These are phyloP conservation scores for Kazachstania viticola DNA, from an alignment of 805 yeast genomes.

Conservation along the genomic window DNA sequence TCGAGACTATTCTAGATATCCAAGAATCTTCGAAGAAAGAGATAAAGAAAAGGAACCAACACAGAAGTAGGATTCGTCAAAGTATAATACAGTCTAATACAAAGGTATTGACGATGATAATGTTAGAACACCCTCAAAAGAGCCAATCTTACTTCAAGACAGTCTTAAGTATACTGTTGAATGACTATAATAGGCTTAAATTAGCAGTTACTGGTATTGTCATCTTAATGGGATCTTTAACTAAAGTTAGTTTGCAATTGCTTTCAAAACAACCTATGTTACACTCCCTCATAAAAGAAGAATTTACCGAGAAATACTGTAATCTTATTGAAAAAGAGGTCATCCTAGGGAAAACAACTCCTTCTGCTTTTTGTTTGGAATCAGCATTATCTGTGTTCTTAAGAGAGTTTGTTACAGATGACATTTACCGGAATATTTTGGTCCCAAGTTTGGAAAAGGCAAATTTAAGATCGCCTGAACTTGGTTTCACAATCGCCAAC, in stretches of 20 bases:
- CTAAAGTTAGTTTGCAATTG: conserved; percentile 20
- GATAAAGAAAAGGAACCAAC: conserved; percentile 25
- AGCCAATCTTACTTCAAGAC: conserved; percentile 7
- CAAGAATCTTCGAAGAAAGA: conserved; percentile 15
- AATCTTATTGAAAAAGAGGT: conserved; percentile 30
- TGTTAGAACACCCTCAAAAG: too few relatives aligned
- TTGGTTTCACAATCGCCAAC: conserved; percentile 47
- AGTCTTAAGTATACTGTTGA: conserved; percentile 6
- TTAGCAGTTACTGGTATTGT: conserved; percentile 27
- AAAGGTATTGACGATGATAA: conserved; percentile 8
- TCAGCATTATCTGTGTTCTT: conserved; percentile 35
- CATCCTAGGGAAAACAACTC: conserved; percentile 35
- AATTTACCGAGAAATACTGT: conserved; percentile 11
- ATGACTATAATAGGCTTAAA: conserved; percentile 11
- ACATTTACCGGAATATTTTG: conserved; percentile 29
- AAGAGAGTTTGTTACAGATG: conserved; percentile 31
- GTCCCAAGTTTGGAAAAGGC: conserved; percentile 64
- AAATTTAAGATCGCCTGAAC: conserved; percentile 67
- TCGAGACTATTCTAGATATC: conserved; percentile 17
- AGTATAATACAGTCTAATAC: conserved; percentile 25
- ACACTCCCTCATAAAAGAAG: conserved; percentile 12
- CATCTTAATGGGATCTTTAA: conserved; percentile 28
- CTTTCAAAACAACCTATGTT: conserved; percentile 13
- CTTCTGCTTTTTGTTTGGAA: conserved; percentile 32
- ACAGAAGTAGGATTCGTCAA: conserved; percentile 30